Evolutionary conservation across 208 protist species (phyloP), one percentile per base, ranked within the genome.

Genomic region (Leishmania gerbilli): DNA sequence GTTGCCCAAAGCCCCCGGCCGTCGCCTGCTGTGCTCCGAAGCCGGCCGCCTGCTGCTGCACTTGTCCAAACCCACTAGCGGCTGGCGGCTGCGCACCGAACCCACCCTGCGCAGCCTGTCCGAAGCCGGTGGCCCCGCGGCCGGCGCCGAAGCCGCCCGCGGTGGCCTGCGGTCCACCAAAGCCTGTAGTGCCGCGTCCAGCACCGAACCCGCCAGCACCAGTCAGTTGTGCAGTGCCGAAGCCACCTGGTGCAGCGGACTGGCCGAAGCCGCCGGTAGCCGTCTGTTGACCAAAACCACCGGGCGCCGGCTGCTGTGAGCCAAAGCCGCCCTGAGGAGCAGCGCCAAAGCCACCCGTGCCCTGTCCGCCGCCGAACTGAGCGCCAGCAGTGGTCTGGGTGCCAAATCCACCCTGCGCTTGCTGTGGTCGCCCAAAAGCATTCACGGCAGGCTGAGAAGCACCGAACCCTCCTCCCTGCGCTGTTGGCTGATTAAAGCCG

Each of bases 111-210:
- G 62, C 60, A 31, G 76, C 60, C 47, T 79, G 58, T 17, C 83
- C 86, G 84, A 88, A 89, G 15, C 84, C 84, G 31, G 79, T 74
- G 37, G 82, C 45, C n/a, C 21, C 60, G 58, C 65, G 69, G 47
- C 83, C 79, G 47, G 84, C 83, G 51, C 88, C 85, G 82, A 91
- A 88, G 7, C 88, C 83, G n/a, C 85, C 82, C 4, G 77, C 64
- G 17, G 74, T n/a, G 49, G 58, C 19, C 51, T 55, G 81, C 56
- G 80, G 82, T 1, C 34, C 49, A 13, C 76, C 68, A 49, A 72
- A 72, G 68, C 68, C 68, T 19, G 42, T 31, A 53, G 68, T 72
- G 79, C 79, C 72, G 11, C 45, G 51, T 45, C 78, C 79, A 37
- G 62, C 55, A 75, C 79, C 79, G 34, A 82, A 82, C 27, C 80